Evolutionary conservation across 2,329 filamentous ascomycete species (phyloP).

Genomic region (Aaosphaeria pasadenensis): DNA sequence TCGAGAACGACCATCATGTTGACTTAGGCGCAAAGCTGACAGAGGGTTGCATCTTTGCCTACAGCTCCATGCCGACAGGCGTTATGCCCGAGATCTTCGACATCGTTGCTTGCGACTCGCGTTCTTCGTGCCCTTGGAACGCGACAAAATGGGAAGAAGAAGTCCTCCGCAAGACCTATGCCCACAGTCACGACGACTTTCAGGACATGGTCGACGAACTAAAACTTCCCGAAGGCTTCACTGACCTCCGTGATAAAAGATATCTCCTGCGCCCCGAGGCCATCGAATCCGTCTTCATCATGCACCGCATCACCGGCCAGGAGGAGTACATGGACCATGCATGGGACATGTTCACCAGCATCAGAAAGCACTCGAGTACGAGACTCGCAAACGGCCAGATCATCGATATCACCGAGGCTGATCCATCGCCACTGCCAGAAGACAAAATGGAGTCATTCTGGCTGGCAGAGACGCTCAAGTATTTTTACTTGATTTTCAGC

Average conservation of each 20-base stretch:
- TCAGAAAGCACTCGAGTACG: slow-evolving; percentile 40
- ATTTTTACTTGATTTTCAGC: slow-evolving; percentile 49
- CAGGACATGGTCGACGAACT: slow-evolving; percentile 12
- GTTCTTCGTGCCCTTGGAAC: slow-evolving; percentile 50
- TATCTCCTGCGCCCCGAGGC: slow-evolving; percentile 55
- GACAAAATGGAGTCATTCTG: slow-evolving; percentile 46
- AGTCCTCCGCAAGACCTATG: slow-evolving; percentile 19
- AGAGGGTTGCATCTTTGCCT: slow-evolving; percentile 61
- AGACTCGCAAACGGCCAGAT: slow-evolving; percentile 44
- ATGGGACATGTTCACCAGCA: slow-evolving; percentile 48
- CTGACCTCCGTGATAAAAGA: slow-evolving; percentile 37
- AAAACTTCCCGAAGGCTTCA: slow-evolving; percentile 40
- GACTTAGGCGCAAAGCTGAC: slow-evolving; percentile 57
- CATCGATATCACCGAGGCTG: slow-evolving; percentile 37
- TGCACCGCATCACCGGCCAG: slow-evolving; percentile 59
- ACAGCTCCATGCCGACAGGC: slow-evolving; percentile 53
- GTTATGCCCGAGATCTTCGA: slow-evolving; percentile 61
- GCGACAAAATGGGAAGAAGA: slow-evolving; percentile 48
- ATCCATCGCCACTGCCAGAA: slow-evolving; percentile 19
- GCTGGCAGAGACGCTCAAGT: slow-evolving; percentile 51
- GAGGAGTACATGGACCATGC: slow-evolving; percentile 41
- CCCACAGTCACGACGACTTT: slow-evolving; percentile 12
- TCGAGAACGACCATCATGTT: slow-evolving; percentile 51
- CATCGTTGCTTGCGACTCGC: slow-evolving; percentile 47
- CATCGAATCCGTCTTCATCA: slow-evolving; percentile 58